These are phyloP conservation scores for Xylaria sp. DNA, from an alignment of 2,329 filamentous ascomycete genomes.

Conservation along the genomic window DNA sequence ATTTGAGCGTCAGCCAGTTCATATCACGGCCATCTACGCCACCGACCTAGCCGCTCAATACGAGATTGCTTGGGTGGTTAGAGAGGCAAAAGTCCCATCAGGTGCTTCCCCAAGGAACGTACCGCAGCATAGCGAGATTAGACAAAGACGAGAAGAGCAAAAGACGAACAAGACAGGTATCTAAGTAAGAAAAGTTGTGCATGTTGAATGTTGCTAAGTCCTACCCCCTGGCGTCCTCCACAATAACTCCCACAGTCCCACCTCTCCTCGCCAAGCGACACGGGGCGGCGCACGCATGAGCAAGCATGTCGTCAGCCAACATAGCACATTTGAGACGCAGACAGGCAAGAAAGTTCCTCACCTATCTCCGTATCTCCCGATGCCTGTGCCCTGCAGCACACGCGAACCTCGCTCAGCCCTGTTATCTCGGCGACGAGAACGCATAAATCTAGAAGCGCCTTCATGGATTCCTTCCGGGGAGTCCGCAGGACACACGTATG, in stretches of 20 bases:
- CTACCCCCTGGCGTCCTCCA: too few species aligned
- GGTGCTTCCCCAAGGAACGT: background rate
- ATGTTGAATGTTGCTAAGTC: too few species aligned
- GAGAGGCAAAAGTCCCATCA: too few species aligned
- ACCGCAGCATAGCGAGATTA: background rate
- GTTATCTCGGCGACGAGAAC: background rate
- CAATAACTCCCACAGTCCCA: background rate
- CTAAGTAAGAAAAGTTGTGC: too few species aligned
- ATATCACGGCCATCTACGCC: background rate
- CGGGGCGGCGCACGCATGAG: background rate
- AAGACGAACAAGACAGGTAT: background rate
- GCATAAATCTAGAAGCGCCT: background rate
- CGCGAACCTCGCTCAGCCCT: too few species aligned
- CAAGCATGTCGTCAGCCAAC: background rate
- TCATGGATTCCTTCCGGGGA: slow-evolving; percentile 5
- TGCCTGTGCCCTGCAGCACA: background rate
- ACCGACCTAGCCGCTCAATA: background rate
- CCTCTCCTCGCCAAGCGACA: background rate
- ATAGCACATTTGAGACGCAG: background rate
- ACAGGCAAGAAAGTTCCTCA: background rate
- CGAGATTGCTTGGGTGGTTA: too few species aligned
- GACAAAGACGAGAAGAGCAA: background rate
- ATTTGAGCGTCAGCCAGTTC: too few species aligned
- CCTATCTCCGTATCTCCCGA: background rate
- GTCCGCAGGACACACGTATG: background rate